Evolutionary conservation across 2,329 filamentous ascomycete species (phyloP), one percentile per base, ranked within the genome.

Genomic region (Huntiella bhutanensis): DNA sequence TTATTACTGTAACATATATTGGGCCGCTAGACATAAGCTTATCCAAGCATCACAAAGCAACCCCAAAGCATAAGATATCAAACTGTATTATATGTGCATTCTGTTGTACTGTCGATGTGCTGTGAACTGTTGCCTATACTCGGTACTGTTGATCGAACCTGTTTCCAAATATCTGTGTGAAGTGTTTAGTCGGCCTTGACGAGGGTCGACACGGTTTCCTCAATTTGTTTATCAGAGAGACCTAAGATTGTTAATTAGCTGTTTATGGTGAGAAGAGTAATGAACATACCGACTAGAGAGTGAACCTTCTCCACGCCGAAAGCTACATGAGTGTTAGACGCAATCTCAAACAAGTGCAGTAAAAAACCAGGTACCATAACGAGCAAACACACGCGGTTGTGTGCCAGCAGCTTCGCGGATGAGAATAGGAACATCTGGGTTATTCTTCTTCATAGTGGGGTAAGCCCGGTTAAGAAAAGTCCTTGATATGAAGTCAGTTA

Each of bases 391-490:
- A 63, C 77, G 81, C 53, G 91, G 88, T 60, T 82, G 68, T 46
- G 83, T 84, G 58, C 83, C 85, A 55, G 75, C 68, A 45, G 88
- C 91, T 70, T 96, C 91, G 60, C 91, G 83, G 58, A 98, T 78
- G 70, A 98, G 70, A 64, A 98, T 96, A 46, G 91, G 91, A 42
- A 75, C 87, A 64, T 82, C 70, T 48, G 91, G 91, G 69, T 98
- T 98, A 73, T 88, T 83, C 72, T 93, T 92, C 77, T 98, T 98
- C 88, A 98, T 96, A 51, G 83, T 91, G 41, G 91, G 91, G 65
- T 98, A 98, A 54, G 86, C 79, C 61, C 84, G 77, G 53, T 80
- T 80, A 54, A 98, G 72, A 67, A 98, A 98, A 28, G 82, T 79
- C 63, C 91, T 95, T 56, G 43, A 46, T 33, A 11, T 42, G 19